Percentiles rank a stretch among this genome's conserved stretches.
Conservation (phyloP, 2,329 filamentous ascomycete genomes). For the Xylogone sp. region DNA sequence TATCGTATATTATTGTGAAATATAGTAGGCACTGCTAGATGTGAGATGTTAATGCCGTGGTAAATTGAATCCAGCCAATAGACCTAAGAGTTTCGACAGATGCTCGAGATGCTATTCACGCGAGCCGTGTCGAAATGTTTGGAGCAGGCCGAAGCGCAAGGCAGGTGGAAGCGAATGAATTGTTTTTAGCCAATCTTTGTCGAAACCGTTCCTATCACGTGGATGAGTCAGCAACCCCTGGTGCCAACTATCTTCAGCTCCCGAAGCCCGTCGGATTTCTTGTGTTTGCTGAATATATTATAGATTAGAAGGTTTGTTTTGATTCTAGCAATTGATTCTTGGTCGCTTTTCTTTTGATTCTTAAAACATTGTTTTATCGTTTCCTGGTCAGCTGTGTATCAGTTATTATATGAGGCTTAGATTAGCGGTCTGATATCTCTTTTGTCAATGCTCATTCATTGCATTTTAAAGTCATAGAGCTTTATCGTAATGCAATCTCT, state of each 20-base stretch:
- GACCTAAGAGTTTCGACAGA: too few species aligned
- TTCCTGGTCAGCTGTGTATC: too few species aligned
- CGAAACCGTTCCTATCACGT: neutral
- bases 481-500: constrained; percentile 9
- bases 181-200: neutral
- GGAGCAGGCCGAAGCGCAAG: neutral
- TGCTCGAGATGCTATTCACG: neutral
- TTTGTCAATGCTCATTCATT: neutral
- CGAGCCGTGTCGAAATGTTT: neutral
- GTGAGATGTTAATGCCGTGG: neutral
- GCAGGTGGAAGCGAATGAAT: neutral
- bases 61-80: neutral
- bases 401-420: too few species aligned
- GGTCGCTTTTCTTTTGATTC: too few species aligned
- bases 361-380: too few species aligned
- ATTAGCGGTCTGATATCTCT: too few species aligned
- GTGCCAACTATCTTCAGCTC: too few species aligned
- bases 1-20: neutral
- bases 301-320: too few species aligned
- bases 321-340: too few species aligned
- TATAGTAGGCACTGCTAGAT: neutral
- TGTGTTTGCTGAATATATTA: too few species aligned
- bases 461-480: neutral
- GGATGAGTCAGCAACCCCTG: neutral
- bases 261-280: too few species aligned